Conservation (phyloP, 345 rosid genomes). For the Linum usitatissimum region DNA sequence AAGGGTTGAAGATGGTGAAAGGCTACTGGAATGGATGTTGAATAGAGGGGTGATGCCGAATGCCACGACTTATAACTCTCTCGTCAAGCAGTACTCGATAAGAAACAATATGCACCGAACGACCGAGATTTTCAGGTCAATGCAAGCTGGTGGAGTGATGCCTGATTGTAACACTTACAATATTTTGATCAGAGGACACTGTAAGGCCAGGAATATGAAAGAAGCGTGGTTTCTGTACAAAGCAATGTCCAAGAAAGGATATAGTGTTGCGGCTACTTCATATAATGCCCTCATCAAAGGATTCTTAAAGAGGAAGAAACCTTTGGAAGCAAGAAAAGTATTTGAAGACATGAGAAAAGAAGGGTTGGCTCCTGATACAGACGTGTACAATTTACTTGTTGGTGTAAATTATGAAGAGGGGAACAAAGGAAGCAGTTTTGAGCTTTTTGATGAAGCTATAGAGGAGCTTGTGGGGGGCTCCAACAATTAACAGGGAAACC, state of each 20-base stretch:
- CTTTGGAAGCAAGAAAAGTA: constrained; percentile 53
- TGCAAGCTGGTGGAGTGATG: constrained; percentile 50
- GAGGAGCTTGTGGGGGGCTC: constrained; percentile 45
- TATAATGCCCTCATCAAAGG: constrained; percentile 68
- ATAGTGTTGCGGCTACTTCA: constrained; percentile 38
- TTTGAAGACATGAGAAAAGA: constrained; percentile 64
- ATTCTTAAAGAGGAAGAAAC: constrained; percentile 61
- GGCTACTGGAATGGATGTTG: constrained; percentile 76
- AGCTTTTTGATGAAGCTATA: constrained; percentile 73
- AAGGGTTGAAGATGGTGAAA: constrained; percentile 71
- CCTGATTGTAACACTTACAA: constrained; percentile 76
- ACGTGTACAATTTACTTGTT: constrained; percentile 41
- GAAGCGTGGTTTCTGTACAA: constrained; percentile 75
- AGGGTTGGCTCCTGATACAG: constrained; percentile 51
- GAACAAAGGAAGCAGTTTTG: constrained; percentile 41
- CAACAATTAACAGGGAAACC: constrained; percentile 18
- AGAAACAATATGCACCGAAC: constrained; percentile 44
- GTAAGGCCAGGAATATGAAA: constrained; percentile 97
- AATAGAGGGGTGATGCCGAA: constrained; percentile 69
- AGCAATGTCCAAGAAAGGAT: constrained; percentile 65
- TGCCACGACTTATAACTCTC: constrained; percentile 65
- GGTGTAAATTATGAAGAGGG: constrained; percentile 58
- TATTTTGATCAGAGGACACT: constrained; percentile 74
- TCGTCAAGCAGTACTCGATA: constrained; percentile 64
- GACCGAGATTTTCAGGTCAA: constrained; percentile 37